Conservation (phyloP, 176 grass and related monocot genomes). For the Lolium perenne region DNA sequence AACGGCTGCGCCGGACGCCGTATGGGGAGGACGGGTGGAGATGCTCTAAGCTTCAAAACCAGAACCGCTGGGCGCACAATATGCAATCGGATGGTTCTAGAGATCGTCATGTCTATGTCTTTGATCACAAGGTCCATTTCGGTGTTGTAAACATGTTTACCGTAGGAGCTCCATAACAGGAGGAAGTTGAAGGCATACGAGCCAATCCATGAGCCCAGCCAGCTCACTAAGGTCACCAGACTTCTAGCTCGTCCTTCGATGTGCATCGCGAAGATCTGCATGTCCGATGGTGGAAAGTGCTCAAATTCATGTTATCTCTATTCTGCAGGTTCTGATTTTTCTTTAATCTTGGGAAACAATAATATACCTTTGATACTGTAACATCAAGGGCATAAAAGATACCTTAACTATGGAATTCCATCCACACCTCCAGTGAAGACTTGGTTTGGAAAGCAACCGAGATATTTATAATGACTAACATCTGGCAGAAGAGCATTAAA, state of each 20-base stretch:
- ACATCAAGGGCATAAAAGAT: background rate
- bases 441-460: slow-evolving; percentile 40
- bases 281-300: background rate
- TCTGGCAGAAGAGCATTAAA: background rate
- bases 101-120: background rate
- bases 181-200: too few relatives aligned
- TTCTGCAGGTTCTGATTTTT: background rate
- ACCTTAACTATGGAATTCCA: slow-evolving; percentile 90
- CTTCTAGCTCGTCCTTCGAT: too few relatives aligned
- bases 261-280: too few relatives aligned
- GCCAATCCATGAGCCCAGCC: too few relatives aligned
- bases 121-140: background rate
- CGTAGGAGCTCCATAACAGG: too few relatives aligned
- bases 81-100: background rate
- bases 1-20: too few relatives aligned
- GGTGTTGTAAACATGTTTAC: too few relatives aligned
- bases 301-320: slow-evolving; percentile 26
- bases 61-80: background rate
- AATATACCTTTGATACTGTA: slow-evolving; percentile 1
- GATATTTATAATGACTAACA: slow-evolving; percentile 26
- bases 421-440: slow-evolving; percentile 75
- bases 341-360: background rate
- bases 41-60: too few relatives aligned
- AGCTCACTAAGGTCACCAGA: too few relatives aligned
- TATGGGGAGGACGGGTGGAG: too few relatives aligned